A percentile compares a stretch with the other conserved stretches of the same genome.
These are phyloP conservation scores for Lodderomyces pseudojiufengensis DNA, from an alignment of 1,139 yeast species.

Conservation along the genomic window DNA sequence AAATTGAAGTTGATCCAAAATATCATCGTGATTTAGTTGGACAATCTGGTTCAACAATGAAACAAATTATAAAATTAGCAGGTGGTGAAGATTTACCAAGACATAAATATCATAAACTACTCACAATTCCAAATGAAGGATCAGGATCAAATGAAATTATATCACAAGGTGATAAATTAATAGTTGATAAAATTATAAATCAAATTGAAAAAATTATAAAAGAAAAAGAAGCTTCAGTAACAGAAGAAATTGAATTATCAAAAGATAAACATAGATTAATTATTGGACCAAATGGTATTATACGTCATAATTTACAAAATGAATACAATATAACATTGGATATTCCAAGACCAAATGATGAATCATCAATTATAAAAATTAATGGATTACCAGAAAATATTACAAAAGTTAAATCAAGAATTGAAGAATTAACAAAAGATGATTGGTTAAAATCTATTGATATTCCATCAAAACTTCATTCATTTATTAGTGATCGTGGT, in stretches of 20 bases:
- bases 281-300: slow-evolving; percentile 79
- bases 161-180: slow-evolving; percentile 69
- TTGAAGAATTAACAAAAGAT: slow-evolving; percentile 50
- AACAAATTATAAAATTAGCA: slow-evolving; percentile 72
- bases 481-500: slow-evolving; percentile 67
- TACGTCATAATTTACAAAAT: slow-evolving; percentile 69
- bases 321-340: slow-evolving; percentile 62
- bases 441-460: slow-evolving; percentile 45
- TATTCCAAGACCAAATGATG: slow-evolving; percentile 62
- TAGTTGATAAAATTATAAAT: slow-evolving; percentile 67
- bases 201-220: slow-evolving; percentile 64
- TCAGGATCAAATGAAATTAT: slow-evolving; percentile 60
- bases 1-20: slow-evolving; percentile 70
- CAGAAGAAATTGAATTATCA: slow-evolving; percentile 58
- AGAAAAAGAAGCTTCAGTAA: slow-evolving; percentile 60
- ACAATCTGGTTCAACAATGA: slow-evolving; percentile 69
- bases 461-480: slow-evolving; percentile 58
- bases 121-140: slow-evolving; percentile 74
- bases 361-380: slow-evolving; percentile 44
- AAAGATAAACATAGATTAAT: slow-evolving; percentile 72
- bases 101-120: slow-evolving; percentile 50
- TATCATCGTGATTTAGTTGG: slow-evolving; percentile 83
- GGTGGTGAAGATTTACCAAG: slow-evolving; percentile 62
- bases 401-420: slow-evolving; percentile 51
- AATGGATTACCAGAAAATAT: slow-evolving; percentile 63